Evolutionary conservation across 2,329 filamentous ascomycete genomes (phyloP), one percentile per base, ranked within the genome.

Genomic region (Chaetomium sp.): DNA sequence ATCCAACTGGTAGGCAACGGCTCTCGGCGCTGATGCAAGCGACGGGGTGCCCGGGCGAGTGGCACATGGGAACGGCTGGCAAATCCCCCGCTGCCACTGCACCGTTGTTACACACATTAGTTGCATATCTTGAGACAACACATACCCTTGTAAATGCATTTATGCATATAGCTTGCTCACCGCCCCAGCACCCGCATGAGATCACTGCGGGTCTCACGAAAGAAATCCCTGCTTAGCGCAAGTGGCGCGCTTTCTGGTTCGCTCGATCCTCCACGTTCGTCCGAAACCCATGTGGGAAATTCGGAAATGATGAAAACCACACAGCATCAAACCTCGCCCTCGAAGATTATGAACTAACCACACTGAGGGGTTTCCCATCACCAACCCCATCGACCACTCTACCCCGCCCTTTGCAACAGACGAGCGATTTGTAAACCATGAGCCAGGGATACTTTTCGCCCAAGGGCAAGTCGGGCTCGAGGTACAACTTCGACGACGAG

Each of bases 371-470:
- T 27, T 27, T 27, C 52, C 10, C 43, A 40, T 51, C 44, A 19
- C n/a, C 27, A 34, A 49, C 35, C 37, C 32, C 49, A 52, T 36
- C 53, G 35, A 48, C 51, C 43, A 44, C 45, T 37, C 51, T 36
- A 45, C 14, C 40, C 44, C 50, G 32, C 42, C 45, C 27, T 33
- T 43, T 27, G 19, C 19, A 27, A 49, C 52, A 57, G 44, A 47
- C 49, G 51, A 54, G 51, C 49, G 48, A 11, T 33, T 54, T 48
- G 57, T 54, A 59, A 27, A 27, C 19, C 19, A 85, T 85, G 81
- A 85, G 79, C 72, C 79, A 84, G 70, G 77, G 83, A 65, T 79
- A 82, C 63, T 77, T 75, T 62, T 74, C 71, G 62, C 72, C 72
- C 61, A 84, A 84, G 71, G 79, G 78, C 63, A 80, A 81, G 70